These are phyloP conservation scores for Candida smagusa DNA, from an alignment of 1,139 yeast genomes.

Conservation along the genomic window DNA sequence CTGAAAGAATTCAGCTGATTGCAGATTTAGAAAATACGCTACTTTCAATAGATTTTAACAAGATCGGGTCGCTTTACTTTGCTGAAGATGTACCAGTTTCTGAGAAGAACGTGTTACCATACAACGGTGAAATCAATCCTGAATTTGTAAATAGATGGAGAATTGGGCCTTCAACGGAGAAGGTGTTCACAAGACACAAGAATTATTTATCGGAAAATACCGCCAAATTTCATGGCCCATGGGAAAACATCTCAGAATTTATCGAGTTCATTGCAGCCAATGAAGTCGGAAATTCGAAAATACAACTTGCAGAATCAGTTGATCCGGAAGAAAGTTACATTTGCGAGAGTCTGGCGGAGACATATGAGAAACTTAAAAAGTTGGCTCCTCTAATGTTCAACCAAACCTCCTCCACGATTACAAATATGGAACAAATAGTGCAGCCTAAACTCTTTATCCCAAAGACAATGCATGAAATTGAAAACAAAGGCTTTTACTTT, in stretches of 20 bases:
- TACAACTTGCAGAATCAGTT: too few species aligned
- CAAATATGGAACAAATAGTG: too few species aligned
- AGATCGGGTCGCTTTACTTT: constrained; percentile 80
- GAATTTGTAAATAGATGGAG: constrained; percentile 68
- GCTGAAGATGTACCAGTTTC: constrained; percentile 50
- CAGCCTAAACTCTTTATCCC: too few species aligned
- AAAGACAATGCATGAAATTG: too few species aligned
- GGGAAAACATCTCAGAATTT: constrained; percentile 61
- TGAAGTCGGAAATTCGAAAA: constrained; percentile 62
- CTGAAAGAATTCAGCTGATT: too few species aligned
- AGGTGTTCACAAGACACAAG: constrained; percentile 69
- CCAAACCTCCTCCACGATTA: too few species aligned
- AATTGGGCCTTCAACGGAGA: constrained; percentile 83
- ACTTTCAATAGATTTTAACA: constrained; percentile 72
- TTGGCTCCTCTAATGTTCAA: too few species aligned
- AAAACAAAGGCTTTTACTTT: constrained; percentile 8
- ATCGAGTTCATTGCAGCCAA: constrained; percentile 63
- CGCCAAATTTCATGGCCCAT: constrained; percentile 66
- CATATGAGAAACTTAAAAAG: too few species aligned
- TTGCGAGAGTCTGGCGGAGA: too few species aligned
- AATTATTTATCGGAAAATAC: constrained; percentile 37
- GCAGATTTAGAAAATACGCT: too few species aligned
- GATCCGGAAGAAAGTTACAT: constrained; percentile 39
- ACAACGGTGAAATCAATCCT: constrained; percentile 59
- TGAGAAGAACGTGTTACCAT: constrained; percentile 48